Percentiles rank a stretch among this genome's conserved stretches.
These are phyloP conservation scores for Schwanniomyces occidentalis DNA, from an alignment of 805 yeast species.

Conservation along the genomic window DNA sequence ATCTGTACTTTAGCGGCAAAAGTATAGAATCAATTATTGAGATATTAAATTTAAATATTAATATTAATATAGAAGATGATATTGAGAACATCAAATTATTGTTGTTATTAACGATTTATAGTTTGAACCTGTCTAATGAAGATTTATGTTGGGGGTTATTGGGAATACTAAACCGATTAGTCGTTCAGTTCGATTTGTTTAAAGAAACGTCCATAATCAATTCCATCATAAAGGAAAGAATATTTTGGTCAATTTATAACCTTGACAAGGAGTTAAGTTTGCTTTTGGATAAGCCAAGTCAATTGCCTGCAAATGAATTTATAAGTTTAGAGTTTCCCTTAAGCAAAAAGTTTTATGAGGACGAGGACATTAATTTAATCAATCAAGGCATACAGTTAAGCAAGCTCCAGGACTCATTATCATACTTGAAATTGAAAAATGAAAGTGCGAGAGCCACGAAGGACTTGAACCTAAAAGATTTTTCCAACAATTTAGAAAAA, in stretches of 20 bases:
- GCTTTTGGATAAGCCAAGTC: constrained; percentile 35
- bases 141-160: constrained; percentile 34
- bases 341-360: constrained; percentile 13
- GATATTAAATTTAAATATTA: constrained; percentile 27
- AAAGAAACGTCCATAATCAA: constrained; percentile 3
- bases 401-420: constrained; percentile 26
- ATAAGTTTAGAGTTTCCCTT: constrained; percentile 18
- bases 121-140: constrained; percentile 27
- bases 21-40: constrained; percentile 35
- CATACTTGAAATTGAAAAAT: constrained; percentile 14
- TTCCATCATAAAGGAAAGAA: constrained; percentile 10
- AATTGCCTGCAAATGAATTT: constrained; percentile 27
- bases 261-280: constrained; percentile 40
- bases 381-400: constrained; percentile 24
- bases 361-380: constrained; percentile 21
- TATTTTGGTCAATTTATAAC: constrained; percentile 40
- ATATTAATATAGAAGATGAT: constrained; percentile 20
- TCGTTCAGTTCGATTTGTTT: constrained; percentile 22
- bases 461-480: constrained; percentile 9
- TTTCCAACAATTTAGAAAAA: constrained; percentile 34
- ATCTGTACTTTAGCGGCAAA: constrained; percentile 30
- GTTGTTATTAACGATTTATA: constrained; percentile 32
- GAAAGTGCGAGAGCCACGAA: neutral
- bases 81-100: constrained; percentile 29
- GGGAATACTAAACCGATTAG: constrained; percentile 33